Percentiles rank a stretch among this genome's conserved stretches.
Evolutionary conservation across 768 basidiomycete species (phyloP).

Genomic region (Lentinula raphanica): DNA sequence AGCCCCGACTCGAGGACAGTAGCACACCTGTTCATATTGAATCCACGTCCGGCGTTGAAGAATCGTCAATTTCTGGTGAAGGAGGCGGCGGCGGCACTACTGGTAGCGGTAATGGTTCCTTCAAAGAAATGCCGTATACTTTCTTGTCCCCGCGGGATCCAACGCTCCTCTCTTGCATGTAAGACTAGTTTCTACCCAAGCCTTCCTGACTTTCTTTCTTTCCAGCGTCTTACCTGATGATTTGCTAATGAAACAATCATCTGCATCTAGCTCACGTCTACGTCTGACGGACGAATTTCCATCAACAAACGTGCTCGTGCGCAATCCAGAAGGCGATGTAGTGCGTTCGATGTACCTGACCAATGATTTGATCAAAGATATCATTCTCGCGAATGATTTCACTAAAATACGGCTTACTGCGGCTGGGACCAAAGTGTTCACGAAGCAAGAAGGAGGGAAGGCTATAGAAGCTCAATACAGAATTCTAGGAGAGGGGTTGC

Average conservation of each 20-base stretch:
- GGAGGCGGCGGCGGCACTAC: not conserved
- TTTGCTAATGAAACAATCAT: no score
- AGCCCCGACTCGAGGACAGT: conserved; percentile 35
- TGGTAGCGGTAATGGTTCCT: conserved; percentile 32
- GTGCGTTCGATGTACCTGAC: conserved; percentile 84
- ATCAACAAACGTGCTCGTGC: conserved; percentile 70
- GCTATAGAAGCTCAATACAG: conserved; percentile 62
- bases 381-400: conserved; percentile 80
- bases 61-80: conserved; percentile 4
- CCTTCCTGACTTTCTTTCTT: not conserved
- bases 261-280: conserved; percentile 57
- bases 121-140: conserved; percentile 91
- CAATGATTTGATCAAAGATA: conserved; percentile 76
- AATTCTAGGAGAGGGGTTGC: conserved; percentile 79
- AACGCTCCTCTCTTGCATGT: conserved; percentile 70
- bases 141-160: conserved; percentile 71
- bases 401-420: conserved; percentile 80
- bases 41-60: not conserved
- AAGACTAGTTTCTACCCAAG: conserved; percentile 21
- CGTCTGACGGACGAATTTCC: conserved; percentile 71
- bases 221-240: not conserved
- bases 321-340: conserved; percentile 68
- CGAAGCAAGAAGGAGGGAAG: conserved; percentile 77
- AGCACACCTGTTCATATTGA: not conserved
- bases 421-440: conserved; percentile 91